A percentile compares a stretch with the other conserved stretches of the same genome.
Evolutionary conservation across 2,329 filamentous ascomycete species (phyloP).

Genomic region (Ceratocystiopsis brevicomis): DNA sequence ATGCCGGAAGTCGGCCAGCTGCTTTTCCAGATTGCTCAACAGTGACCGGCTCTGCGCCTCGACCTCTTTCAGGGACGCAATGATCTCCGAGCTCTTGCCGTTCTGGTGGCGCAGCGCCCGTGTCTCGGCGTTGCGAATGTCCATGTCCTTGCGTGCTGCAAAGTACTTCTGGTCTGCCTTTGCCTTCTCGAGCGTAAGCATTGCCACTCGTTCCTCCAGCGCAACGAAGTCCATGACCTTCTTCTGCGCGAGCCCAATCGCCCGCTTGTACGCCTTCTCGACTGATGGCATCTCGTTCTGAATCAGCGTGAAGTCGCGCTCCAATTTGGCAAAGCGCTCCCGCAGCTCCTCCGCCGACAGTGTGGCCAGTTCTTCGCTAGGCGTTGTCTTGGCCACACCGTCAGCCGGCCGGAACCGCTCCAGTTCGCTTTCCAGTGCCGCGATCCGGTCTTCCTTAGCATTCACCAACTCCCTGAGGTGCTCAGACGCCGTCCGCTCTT

Average conservation of each 20-base stretch:
- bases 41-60: conserved; percentile 61
- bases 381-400: conserved; percentile 26
- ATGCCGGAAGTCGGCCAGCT: conserved; percentile 65
- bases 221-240: conserved; percentile 62
- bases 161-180: conserved; percentile 98
- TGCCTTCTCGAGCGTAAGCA: conserved; percentile 69
- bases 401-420: conserved; percentile 42
- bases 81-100: conserved; percentile 79
- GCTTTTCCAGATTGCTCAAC: conserved; percentile 75
- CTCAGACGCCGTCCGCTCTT: conserved; percentile 47
- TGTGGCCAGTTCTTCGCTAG: conserved; percentile 32
- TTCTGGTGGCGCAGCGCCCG: conserved; percentile 65
- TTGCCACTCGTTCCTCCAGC: conserved; percentile 59
- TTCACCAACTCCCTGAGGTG: conserved; percentile 65
- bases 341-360: conserved; percentile 54
- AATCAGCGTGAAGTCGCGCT: conserved; percentile 65
- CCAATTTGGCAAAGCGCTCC: conserved; percentile 52
- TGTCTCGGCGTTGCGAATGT: conserved; percentile 65
- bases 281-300: conserved; percentile 77
- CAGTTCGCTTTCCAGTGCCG: conserved; percentile 65
- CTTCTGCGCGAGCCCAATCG: conserved; percentile 65
- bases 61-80: conserved; percentile 78
- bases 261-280: conserved; percentile 79
- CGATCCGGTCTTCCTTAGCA: conserved; percentile 64
- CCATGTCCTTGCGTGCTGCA: conserved; percentile 82